Conservation (phyloP, 768 basidiomycete species). For the Russula dissimulans region DNA sequence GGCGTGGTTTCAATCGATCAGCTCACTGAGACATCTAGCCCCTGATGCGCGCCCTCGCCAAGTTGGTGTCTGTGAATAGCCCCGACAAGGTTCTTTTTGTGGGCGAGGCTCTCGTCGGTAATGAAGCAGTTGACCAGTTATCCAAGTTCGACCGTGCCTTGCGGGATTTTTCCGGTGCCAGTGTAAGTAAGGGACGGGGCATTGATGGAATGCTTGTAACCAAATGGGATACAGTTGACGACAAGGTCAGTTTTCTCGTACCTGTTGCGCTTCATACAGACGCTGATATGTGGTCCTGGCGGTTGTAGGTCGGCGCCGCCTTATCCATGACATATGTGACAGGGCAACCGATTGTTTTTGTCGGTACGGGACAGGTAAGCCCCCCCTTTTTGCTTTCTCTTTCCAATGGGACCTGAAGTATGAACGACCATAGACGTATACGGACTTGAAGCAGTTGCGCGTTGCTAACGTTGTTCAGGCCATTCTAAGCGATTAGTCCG, state of each 20-base stretch:
- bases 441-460: constrained; percentile 83
- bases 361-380: constrained; percentile 88
- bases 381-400: constrained; percentile 20
- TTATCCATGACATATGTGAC: constrained; percentile 99
- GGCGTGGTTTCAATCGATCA: not conserved
- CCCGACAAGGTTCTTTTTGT: constrained; percentile 99
- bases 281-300: not conserved
- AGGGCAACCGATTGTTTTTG: constrained; percentile 96
- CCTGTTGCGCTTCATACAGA: not conserved
- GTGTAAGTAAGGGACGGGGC: constrained; percentile 64
- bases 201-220: constrained; percentile 98
- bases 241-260: constrained; percentile 53
- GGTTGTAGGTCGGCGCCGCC: constrained; percentile 83
- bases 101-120: constrained; percentile 95
- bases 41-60: constrained; percentile 95
- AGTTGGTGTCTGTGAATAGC: constrained; percentile 89
- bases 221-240: constrained; percentile 98
- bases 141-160: constrained; percentile 94
- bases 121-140: constrained; percentile 97
- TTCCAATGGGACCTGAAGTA: not conserved
- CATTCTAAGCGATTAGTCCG: constrained; percentile 62
- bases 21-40: constrained; percentile 42
- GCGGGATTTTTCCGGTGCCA: constrained; percentile 77
- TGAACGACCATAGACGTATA: constrained; percentile 66
- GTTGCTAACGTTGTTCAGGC: constrained; percentile 93